Evolutionary conservation across 345 rosid genomes (phyloP).

Genomic region (Populus deltoides): DNA sequence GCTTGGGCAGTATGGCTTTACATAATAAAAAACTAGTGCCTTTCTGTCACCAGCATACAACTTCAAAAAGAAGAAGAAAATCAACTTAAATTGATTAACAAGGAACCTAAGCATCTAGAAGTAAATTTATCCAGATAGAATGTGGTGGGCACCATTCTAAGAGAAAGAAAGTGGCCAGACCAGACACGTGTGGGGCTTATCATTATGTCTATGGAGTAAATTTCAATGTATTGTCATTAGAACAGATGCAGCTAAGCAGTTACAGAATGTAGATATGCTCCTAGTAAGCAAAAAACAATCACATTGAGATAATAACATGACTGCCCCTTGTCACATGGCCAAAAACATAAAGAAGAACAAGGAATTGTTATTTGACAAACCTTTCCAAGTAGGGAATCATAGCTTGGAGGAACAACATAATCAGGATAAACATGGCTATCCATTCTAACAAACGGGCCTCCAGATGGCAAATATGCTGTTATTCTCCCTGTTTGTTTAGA

Average conservation of each 20-base stretch:
- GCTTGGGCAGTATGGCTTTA: not conserved
- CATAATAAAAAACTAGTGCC: not conserved
- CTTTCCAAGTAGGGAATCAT: conserved; percentile 97
- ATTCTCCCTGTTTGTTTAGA: conserved; percentile 66
- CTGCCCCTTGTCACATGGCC: not conserved
- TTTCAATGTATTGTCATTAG: not conserved
- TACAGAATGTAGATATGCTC: not conserved
- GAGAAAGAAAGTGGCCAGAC: not conserved
- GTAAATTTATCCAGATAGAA: not conserved
- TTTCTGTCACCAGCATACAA: not conserved
- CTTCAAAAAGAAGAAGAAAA: not conserved
- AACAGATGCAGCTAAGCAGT: not conserved
- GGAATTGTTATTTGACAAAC: conserved; percentile 36
- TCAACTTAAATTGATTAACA: not conserved
- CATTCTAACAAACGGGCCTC: conserved; percentile 99
- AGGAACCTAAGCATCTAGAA: not conserved
- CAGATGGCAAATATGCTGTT: conserved; percentile 92
- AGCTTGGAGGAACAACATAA: conserved; percentile 98
- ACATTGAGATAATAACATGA: not conserved
- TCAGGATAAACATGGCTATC: conserved; percentile 97
- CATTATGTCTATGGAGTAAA: no score
- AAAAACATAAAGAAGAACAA: not conserved
- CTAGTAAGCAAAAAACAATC: not conserved
- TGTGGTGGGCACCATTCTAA: not conserved
- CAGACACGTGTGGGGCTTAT: not conserved